Evolutionary conservation across 148 eudicot genomes (phyloP).

Genomic region (Nepenthes gracilis): DNA sequence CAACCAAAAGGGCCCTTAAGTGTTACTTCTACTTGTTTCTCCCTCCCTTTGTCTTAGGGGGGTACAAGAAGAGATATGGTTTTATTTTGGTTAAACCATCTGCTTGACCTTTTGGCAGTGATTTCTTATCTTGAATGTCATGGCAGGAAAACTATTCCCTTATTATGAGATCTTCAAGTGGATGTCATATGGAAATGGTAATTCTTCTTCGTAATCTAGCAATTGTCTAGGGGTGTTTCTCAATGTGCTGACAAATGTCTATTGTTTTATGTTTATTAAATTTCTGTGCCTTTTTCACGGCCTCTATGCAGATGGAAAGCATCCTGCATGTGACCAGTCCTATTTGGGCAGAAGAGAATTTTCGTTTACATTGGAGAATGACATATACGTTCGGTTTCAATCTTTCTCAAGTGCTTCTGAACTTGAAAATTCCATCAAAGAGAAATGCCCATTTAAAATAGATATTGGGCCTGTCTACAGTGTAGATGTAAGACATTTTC

Average conservation of each 20-base stretch:
- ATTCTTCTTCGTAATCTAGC: not conserved
- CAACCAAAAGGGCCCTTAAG: too few species aligned
- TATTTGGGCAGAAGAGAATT: conserved; percentile 80
- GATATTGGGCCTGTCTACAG: conserved; percentile 94
- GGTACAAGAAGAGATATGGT: not conserved
- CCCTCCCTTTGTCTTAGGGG: not conserved
- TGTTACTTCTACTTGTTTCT: too few species aligned
- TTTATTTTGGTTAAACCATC: not conserved
- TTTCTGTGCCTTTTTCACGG: not conserved
- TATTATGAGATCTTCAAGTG: conserved; percentile 76
- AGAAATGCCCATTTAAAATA: conserved; percentile 83
- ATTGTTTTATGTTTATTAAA: not conserved
- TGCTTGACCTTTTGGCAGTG: not conserved
- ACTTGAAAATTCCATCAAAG: conserved; percentile 70
- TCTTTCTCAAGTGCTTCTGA: conserved; percentile 67
- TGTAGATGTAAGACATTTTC: conserved; percentile 53
- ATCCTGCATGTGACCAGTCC: conserved; percentile 82
- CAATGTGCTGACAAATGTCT: not conserved
- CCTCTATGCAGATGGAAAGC: conserved; percentile 71
- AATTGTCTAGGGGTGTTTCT: not conserved
- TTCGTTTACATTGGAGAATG: conserved; percentile 72
- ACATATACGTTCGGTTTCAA: conserved; percentile 69
- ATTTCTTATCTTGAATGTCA: not conserved
- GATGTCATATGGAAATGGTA: conserved; percentile 97
- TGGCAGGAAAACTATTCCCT: conserved; percentile 80